Base-by-base conservation (phyloP, 768 basidiomycete species). In the Glaciozyma antarctica region DNA sequence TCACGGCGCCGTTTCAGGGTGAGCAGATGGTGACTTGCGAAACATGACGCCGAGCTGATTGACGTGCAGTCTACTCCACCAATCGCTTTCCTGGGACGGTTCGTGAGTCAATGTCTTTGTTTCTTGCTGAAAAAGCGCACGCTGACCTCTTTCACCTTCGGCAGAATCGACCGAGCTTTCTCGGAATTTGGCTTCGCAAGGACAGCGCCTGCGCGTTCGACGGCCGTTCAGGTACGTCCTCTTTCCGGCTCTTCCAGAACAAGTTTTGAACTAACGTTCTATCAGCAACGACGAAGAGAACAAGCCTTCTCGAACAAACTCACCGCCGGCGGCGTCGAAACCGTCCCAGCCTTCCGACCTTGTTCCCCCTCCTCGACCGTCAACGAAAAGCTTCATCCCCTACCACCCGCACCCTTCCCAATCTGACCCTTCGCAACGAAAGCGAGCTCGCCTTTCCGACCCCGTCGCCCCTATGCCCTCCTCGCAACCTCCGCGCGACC, bases 21-120 rank as follows among this genome's bases (percentile, higher is more conserved):
- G 38, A 15, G 38, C 38, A 41, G 38, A 41, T 15, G 38, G 13
- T 6, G 5, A 2, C 38, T 13, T 41, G 38, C 38, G 38, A 41
- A 41, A 12, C 5, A 12, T 41, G 38, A 41, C 38, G 13, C 2
- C 38, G 38, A 12, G 38, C 38, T 41, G 13, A 41, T 41, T 12
- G 38, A 12, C 13, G 38, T 41, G 38, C 38, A 41, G 38, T 95
- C 16, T 95, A 91, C 76, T 91, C 91, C 0, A 89, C 90, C 21
- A 95, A 95, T 81, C 91, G 92, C 77, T 95, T 94, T 75, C 91
- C 92, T 0, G 91, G 92, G 30, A 93, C 93, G 88, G 88, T 90
- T 81, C 86, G 90, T 88, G 69, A 30, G 84, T 77, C 15, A 8
- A 9, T 32, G 4, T 51, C 32, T 24, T 24, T 22, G 10, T 21